Evolutionary conservation across 805 yeast species (phyloP).

Genomic region (Blastobotrys terrestris): DNA sequence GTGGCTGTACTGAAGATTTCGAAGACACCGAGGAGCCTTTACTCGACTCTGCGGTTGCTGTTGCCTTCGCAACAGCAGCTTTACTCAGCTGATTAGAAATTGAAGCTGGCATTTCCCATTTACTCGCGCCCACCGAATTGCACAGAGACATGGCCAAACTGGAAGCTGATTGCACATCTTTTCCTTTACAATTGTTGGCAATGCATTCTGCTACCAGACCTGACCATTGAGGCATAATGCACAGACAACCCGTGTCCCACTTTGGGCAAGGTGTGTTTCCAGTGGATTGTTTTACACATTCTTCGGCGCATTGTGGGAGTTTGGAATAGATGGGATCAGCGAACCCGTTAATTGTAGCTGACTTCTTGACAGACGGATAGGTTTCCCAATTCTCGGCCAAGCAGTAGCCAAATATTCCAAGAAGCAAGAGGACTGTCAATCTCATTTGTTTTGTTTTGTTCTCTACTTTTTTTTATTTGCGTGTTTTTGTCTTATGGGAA

Average conservation of each 20-base stretch:
- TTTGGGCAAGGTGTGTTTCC: constrained; percentile 45
- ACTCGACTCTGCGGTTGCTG: constrained; percentile 7
- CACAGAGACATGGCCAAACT: constrained; percentile 39
- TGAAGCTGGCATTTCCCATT: constrained; percentile 43
- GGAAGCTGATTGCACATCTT: constrained; percentile 26
- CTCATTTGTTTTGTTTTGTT: background rate
- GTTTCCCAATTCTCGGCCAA: constrained; percentile 36
- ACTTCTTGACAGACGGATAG: constrained; percentile 41
- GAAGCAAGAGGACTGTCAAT: background rate
- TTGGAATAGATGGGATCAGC: constrained; percentile 39
- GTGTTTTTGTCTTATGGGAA: background rate
- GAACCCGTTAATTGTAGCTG: constrained; percentile 44
- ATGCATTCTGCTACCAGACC: constrained; percentile 41
- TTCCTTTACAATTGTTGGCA: constrained; percentile 37
- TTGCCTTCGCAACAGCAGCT: constrained; percentile 24
- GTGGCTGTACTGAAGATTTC: background rate
- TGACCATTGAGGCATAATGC: constrained; percentile 49
- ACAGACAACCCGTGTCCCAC: constrained; percentile 48
- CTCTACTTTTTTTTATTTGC: no score
- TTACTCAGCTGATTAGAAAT: constrained; percentile 28
- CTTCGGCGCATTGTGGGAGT: constrained; percentile 39
- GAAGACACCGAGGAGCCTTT: constrained; percentile 6
- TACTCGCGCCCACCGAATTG: constrained; percentile 38
- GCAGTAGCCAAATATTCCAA: constrained; percentile 9
- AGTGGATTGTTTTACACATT: constrained; percentile 32